Base-by-base conservation (phyloP, 306 rosid genomes). In the Glycyrrhiza uralensis region DNA sequence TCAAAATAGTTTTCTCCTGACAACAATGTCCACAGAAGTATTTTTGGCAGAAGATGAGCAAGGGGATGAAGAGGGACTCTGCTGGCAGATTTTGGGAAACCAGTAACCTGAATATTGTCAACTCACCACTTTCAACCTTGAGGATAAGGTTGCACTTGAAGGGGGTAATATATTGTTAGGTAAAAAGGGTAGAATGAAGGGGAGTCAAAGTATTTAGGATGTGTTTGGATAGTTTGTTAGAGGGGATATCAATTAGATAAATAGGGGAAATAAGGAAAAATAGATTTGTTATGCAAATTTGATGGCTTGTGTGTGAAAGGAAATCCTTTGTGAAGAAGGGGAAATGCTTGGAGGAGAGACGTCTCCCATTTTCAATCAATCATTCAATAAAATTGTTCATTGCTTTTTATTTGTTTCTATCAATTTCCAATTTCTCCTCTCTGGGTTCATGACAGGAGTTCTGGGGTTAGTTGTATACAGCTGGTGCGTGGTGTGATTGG, bases 391-490 rank as follows among this genome's bases (percentile, higher is more conserved):
- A 60, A 10, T 20, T 18, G 18, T 17, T 38, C 18, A 33, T 60
- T 18, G 18, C 13, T 5, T 29, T 39, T 30, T 24, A 9, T 57
- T 35, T 60, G 45, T 18, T 19, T 47, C 9, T 33, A 60, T 19
- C 66, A 60, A 33, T 33, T 33, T 38, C 4, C 47, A 29, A 5
- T 18, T 35, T 59, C 28, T 59, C 30, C 29, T 59, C 29, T 33
- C 11, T 35, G 44, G 65, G 46, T 17, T 45, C 51, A 59, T 33
- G 30, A 3, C n/a, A 57, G 39, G 36, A 39, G 46, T 38, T 23
- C 49, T 4, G 19, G 71, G 50, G 56, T 47, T 80, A 36, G 42
- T 69, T 59, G 14, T 56, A 39, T 60, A 18, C 56, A 46, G 10
- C 4, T 5, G 38, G 49, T 12, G 49, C 51, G 23, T 28, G 7